Evolutionary conservation across 2,329 filamentous ascomycete species (phyloP).

Genomic region (Pseudogymnoascus pannorum): DNA sequence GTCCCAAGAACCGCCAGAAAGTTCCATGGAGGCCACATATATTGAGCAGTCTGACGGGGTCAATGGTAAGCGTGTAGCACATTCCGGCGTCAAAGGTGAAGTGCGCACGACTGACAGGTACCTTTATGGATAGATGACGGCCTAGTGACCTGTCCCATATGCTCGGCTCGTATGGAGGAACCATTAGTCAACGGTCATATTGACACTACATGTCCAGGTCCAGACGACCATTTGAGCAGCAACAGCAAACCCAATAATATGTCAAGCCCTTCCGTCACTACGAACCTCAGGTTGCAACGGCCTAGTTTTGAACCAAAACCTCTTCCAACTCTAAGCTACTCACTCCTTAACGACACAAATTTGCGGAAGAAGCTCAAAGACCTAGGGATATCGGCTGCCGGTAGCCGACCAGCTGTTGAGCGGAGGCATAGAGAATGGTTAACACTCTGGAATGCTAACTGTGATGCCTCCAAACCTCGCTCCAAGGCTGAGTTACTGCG

Average conservation of each 20-base stretch:
- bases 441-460: conserved; percentile 95
- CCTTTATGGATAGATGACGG: conserved; percentile 36
- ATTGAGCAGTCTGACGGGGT: background rate
- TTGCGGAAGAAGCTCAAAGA: conserved; percentile 77
- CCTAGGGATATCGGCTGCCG: conserved; percentile 66
- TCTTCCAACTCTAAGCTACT: conserved; percentile 77
- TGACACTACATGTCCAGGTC: conserved; percentile 36
- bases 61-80: background rate
- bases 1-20: background rate
- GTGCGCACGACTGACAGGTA: background rate
- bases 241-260: conserved; percentile 17
- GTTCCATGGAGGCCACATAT: background rate
- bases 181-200: conserved; percentile 73
- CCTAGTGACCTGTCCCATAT: conserved; percentile 77
- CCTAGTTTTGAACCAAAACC: conserved; percentile 40
- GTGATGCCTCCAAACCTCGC: conserved; percentile 71
- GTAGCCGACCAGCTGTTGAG: conserved; percentile 63
- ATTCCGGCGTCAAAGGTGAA: background rate
- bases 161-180: conserved; percentile 70
- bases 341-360: conserved; percentile 69
- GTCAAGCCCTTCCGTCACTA: background rate
- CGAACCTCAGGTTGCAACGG: background rate
- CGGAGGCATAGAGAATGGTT: conserved; percentile 86
- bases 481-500: conserved; percentile 63
- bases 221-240: conserved; percentile 18